phyloP scores from a whole-genome alignment of 306 rosid species.

The Arachis hypogaea region DNA sequence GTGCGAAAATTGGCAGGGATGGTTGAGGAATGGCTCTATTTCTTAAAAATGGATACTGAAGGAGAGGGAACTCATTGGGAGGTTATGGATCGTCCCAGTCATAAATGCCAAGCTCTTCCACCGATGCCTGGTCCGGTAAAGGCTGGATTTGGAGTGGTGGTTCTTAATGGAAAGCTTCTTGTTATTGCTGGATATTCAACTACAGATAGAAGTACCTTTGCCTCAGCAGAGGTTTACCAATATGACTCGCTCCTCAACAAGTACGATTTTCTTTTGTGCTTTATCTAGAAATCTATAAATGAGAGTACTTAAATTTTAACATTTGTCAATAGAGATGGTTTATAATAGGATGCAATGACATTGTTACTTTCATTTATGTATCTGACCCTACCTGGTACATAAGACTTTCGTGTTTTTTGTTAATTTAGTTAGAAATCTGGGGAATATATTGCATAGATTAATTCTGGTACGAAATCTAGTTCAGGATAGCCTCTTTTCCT shows the following conservation, averaged over 20 bases:
- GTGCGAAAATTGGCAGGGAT: conserved; percentile 81
- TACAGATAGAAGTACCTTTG: conserved; percentile 48
- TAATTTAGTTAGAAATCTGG: conserved; percentile 29
- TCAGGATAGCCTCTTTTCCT: neutral
- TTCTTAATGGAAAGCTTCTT: conserved; percentile 77
- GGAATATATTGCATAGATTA: neutral
- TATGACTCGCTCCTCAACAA: conserved; percentile 77
- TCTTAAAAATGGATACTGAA: conserved; percentile 61
- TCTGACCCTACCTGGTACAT: no score
- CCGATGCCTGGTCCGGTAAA: conserved; percentile 70
- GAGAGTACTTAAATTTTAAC: no score
- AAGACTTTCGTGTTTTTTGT: neutral
- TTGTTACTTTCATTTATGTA: no score
- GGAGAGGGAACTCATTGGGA: conserved; percentile 85
- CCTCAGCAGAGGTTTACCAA: conserved; percentile 71
- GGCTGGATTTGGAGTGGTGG: conserved; percentile 71
- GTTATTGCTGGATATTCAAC: conserved; percentile 71
- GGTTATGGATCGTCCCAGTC: conserved; percentile 70
- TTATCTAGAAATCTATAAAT: conserved; percentile 2
- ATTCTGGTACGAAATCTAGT: conserved; percentile 10
- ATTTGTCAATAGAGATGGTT: no score
- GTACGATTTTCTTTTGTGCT: conserved; percentile 35
- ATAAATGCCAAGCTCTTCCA: conserved; percentile 61
- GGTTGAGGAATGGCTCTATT: conserved; percentile 91
- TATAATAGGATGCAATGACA: no score